Evolutionary conservation across 768 basidiomycete genomes (phyloP).

Genomic region (Sarcodon sp.): DNA sequence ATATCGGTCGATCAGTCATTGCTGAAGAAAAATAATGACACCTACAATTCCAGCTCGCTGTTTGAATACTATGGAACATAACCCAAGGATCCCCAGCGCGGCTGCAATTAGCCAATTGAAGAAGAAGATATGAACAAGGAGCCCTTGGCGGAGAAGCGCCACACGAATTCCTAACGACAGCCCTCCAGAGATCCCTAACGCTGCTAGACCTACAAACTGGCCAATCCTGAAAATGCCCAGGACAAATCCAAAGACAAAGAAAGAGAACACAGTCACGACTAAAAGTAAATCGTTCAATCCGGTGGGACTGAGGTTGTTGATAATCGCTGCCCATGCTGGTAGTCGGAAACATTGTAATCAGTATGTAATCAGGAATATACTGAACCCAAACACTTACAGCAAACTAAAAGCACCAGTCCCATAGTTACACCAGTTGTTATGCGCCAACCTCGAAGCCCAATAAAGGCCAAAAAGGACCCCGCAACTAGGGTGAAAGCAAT

Average conservation of each 20-base stretch:
- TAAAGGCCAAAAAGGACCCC: constrained; percentile 40
- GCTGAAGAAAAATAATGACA: constrained; percentile 3
- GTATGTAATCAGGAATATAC: background rate
- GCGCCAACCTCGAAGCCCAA: constrained; percentile 45
- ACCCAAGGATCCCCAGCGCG: constrained; percentile 27
- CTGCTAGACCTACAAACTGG: constrained; percentile 29
- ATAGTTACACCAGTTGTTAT: constrained; percentile 41
- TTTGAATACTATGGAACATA: constrained; percentile 27
- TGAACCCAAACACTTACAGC: constrained; percentile 10
- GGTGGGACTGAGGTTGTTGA: constrained; percentile 35
- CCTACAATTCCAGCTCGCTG: constrained; percentile 41
- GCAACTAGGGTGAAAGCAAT: constrained; percentile 35
- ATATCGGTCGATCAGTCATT: constrained; percentile 12
- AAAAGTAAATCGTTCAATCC: constrained; percentile 41
- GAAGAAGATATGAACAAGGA: constrained; percentile 31
- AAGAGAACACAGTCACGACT: constrained; percentile 31
- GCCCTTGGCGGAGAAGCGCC: constrained; percentile 31
- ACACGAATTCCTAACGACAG: constrained; percentile 43
- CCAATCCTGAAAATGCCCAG: constrained; percentile 42
- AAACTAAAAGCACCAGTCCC: constrained; percentile 35
- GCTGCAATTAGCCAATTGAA: constrained; percentile 45
- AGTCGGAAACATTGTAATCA: background rate
- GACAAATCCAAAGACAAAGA: constrained; percentile 37
- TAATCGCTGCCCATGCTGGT: constrained; percentile 50
- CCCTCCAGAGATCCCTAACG: constrained; percentile 41